Conservation (phyloP, 2,329 filamentous ascomycete genomes). For the Trichoderma afroharzianum region DNA sequence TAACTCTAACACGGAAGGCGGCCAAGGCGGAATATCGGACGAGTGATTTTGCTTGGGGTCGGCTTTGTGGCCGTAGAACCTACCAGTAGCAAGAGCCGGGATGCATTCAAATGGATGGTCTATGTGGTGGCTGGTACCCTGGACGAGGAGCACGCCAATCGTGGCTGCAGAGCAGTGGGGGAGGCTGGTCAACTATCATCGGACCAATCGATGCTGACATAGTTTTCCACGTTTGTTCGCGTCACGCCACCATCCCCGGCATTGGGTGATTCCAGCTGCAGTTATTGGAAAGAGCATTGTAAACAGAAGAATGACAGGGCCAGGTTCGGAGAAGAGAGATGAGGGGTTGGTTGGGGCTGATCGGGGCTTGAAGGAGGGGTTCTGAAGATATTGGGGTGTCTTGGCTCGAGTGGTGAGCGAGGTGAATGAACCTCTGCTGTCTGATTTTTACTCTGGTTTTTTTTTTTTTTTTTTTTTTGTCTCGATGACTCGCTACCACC, state of each 20-base stretch:
- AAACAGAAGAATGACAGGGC: neutral
- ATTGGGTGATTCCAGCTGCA: conserved; percentile 8
- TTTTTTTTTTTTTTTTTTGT: too few relatives aligned
- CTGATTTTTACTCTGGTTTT: neutral
- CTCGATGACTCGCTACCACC: too few relatives aligned
- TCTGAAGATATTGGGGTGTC: neutral
- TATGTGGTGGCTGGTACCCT: neutral
- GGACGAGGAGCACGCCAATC: neutral
- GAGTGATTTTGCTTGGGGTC: neutral
- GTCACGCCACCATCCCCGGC: conserved; percentile 15
- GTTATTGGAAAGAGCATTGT: neutral
- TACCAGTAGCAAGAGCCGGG: neutral
- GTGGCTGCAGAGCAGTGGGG: neutral
- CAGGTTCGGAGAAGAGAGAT: neutral
- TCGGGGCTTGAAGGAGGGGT: neutral
- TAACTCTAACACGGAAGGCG: neutral
- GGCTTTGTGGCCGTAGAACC: neutral
- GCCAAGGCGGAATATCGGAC: neutral
- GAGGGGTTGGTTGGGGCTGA: neutral
- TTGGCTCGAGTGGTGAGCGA: neutral
- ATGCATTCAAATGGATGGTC: neutral
- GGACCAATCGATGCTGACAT: neutral
- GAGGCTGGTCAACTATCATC: neutral
- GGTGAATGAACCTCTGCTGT: neutral
- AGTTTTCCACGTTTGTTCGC: neutral